phyloP scores from a whole-genome alignment of 1,284 basidiomycete species.

The Fistulina hepatica region DNA sequence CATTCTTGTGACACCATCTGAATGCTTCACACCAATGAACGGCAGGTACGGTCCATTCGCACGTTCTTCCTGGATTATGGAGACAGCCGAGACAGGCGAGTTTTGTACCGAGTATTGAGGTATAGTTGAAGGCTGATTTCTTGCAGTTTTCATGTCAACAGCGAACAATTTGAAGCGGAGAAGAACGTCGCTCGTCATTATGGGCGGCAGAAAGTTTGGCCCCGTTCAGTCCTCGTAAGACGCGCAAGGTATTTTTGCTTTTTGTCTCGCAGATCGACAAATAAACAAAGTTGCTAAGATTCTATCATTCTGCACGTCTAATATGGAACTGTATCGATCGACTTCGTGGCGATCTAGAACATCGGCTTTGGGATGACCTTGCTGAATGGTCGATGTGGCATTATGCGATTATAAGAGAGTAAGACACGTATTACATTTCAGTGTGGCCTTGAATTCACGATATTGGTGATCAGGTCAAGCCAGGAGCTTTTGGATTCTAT shows the following conservation, averaged over 20 bases:
- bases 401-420: constrained; percentile 59
- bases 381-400: constrained; percentile 81
- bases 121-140: too few relatives aligned
- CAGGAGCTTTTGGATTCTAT: background rate
- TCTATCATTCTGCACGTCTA: constrained; percentile 56
- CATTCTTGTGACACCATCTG: constrained; percentile 60
- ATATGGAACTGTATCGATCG: constrained; percentile 68
- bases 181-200: constrained; percentile 54
- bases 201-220: constrained; percentile 62
- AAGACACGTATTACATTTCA: constrained; percentile 21
- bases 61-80: constrained; percentile 2
- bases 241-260: constrained; percentile 45
- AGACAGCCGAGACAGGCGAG: too few relatives aligned
- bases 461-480: background rate
- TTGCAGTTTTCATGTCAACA: constrained; percentile 45
- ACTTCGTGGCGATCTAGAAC: constrained; percentile 58
- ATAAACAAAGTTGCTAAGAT: constrained; percentile 26
- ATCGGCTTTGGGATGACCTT: constrained; percentile 70
- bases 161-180: constrained; percentile 50
- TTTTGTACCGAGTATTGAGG: too few relatives aligned
- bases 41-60: constrained; percentile 4
- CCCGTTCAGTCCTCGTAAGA: constrained; percentile 53
- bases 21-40: constrained; percentile 52
- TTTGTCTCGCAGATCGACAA: background rate
- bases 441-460: background rate